These are phyloP conservation scores for Protomyces arabidopsidicola DNA, from an alignment of 1,139 yeast genomes.

Conservation along the genomic window DNA sequence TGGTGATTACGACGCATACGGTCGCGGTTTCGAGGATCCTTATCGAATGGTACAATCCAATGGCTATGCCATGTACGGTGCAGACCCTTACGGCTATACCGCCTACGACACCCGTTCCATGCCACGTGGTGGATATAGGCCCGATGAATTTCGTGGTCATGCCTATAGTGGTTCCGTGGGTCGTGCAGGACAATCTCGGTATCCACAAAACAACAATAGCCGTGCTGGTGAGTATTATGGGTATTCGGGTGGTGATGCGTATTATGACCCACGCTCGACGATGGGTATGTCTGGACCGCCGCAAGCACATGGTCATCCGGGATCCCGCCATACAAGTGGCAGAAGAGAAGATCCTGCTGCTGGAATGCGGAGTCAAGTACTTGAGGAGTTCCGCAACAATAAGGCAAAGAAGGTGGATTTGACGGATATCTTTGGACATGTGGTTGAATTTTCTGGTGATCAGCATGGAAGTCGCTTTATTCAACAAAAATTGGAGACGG, in stretches of 20 bases:
- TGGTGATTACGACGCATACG: neutral
- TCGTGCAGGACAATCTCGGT: neutral
- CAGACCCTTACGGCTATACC: constrained; percentile 7
- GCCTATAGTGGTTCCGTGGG: constrained; percentile 1
- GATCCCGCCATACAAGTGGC: constrained; percentile 1
- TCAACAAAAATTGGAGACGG: constrained; percentile 73
- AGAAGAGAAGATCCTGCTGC: constrained; percentile 24
- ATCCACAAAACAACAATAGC: constrained; percentile 2
- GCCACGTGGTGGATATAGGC: constrained; percentile 18
- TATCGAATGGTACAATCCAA: neutral
- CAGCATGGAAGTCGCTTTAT: constrained; percentile 96
- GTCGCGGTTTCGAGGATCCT: constrained; percentile 9
- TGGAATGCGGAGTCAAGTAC: constrained; percentile 38
- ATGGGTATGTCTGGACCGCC: neutral
- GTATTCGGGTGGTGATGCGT: constrained; percentile 3
- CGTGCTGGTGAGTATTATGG: neutral
- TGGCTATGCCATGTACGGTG: constrained; percentile 4
- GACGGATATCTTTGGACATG: constrained; percentile 74
- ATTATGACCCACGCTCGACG: constrained; percentile 5
- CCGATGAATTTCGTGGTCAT: constrained; percentile 12
- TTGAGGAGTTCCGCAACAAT: constrained; percentile 80
- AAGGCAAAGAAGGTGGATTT: constrained; percentile 57
- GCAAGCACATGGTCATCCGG: neutral
- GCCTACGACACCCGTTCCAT: constrained; percentile 5
- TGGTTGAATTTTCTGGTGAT: constrained; percentile 87